phyloP scores from a whole-genome alignment of 768 basidiomycete species.

The Royoungia palumana region DNA sequence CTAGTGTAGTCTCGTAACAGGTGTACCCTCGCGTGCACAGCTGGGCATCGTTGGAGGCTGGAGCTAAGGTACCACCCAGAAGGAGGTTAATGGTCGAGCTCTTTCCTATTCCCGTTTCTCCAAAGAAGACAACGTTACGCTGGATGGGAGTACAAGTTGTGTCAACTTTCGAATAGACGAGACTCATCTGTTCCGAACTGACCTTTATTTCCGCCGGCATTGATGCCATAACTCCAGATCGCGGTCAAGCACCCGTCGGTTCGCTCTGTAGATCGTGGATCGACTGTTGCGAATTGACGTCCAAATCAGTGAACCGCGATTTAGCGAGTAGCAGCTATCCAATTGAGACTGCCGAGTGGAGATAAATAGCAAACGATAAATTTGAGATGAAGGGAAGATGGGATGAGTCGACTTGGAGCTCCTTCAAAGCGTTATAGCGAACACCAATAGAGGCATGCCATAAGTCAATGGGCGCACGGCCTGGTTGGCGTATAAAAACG shows the following conservation, averaged over 20 bases:
- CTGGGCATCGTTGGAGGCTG: conserved; percentile 3
- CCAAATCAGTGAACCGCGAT: not conserved
- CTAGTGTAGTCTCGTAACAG: conserved; percentile 5
- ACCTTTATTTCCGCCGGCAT: conserved; percentile 9
- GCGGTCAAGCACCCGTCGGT: not conserved
- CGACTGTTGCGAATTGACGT: not conserved
- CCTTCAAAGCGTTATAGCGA: conserved; percentile 9
- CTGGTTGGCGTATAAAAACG: conserved; percentile 6
- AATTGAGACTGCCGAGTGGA: not conserved
- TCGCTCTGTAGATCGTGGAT: not conserved
- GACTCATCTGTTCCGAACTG: not conserved
- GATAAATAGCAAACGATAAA: not conserved
- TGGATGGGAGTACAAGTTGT: not conserved
- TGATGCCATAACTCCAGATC: not conserved
- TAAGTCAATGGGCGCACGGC: conserved; percentile 1
- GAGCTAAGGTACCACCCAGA: conserved; percentile 1
- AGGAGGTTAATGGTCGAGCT: conserved; percentile 28
- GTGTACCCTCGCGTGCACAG: conserved; percentile 17
- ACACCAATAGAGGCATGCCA: not conserved
- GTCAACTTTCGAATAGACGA: conserved; percentile 3
- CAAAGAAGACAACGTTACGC: conserved; percentile 22
- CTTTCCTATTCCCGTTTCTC: conserved; percentile 26
- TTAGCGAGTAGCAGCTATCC: not conserved
- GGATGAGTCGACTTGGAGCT: not conserved
- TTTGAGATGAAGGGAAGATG: not conserved